Conservation (phyloP, 2,329 filamentous ascomycete genomes). For the Pseudogymnoascus sp. region DNA sequence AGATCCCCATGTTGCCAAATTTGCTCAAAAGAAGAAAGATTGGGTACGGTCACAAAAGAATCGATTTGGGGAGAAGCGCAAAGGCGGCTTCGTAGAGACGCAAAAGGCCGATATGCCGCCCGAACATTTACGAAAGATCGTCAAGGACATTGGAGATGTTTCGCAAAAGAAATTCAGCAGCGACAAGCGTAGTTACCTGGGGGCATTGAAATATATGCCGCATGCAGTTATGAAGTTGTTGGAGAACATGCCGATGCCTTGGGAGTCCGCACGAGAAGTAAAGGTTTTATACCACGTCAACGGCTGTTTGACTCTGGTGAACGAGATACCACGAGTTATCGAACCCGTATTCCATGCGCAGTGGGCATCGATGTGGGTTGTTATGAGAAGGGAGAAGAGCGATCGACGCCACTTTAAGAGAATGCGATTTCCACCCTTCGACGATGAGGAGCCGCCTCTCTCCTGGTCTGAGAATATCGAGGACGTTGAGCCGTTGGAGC, state of each 20-base stretch:
- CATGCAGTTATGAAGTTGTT: conserved; percentile 94
- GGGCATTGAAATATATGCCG: conserved; percentile 97
- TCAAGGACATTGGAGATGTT: conserved; percentile 96
- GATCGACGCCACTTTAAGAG: conserved; percentile 94
- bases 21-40: conserved; percentile 98
- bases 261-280: conserved; percentile 92
- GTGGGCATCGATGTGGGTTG: conserved; percentile 99
- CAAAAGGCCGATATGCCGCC: conserved; percentile 99
- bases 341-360: conserved; percentile 97
- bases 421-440: conserved; percentile 97
- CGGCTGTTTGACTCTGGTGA: conserved; percentile 91
- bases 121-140: conserved; percentile 95
- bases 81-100: conserved; percentile 92
- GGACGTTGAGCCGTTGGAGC: conserved; percentile 93
- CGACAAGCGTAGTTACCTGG: conserved; percentile 95
- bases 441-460: conserved; percentile 94
- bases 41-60: conserved; percentile 89
- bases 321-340: conserved; percentile 92
- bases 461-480: conserved; percentile 99
- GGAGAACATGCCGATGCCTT: conserved; percentile 99
- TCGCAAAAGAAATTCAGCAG: conserved; percentile 99
- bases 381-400: conserved; percentile 96
- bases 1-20: conserved; percentile 83
- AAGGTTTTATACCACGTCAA: conserved; percentile 99
- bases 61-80: conserved; percentile 93